Evolutionary conservation across 2,329 filamentous ascomycete species (phyloP).

Genomic region (Trichoderma lentiforme): DNA sequence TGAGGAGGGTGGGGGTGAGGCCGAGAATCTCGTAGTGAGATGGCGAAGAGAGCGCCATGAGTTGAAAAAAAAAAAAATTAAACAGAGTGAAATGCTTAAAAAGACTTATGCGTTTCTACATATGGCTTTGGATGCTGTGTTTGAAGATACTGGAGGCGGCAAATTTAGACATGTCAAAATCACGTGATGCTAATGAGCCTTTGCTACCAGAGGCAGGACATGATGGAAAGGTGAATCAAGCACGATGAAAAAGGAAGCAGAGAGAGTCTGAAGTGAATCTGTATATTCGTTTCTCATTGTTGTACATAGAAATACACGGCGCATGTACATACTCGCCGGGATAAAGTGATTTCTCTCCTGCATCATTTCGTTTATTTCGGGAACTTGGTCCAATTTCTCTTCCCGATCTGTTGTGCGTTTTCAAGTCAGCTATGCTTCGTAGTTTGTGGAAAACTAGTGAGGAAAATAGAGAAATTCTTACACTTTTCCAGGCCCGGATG

Average conservation of each 20-base stretch:
- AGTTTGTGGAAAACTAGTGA: background rate
- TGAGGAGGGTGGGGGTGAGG: constrained; percentile 48
- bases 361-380: constrained; percentile 45
- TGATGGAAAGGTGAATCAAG: background rate
- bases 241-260: background rate
- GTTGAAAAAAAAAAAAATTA: constrained; percentile 5
- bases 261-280: constrained; percentile 1
- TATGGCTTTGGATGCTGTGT: background rate
- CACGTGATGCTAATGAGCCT: constrained; percentile 1
- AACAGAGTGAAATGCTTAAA: background rate
- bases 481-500: constrained; percentile 90
- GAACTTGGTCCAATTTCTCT: constrained; percentile 55
- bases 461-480: constrained; percentile 40
- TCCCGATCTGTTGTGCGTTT: constrained; percentile 44
- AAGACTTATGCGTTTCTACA: background rate
- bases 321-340: constrained; percentile 28
- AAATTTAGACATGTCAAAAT: background rate
- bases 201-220: background rate
- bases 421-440: background rate
- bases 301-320: constrained; percentile 34
- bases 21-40: constrained; percentile 62
- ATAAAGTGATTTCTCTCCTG: background rate
- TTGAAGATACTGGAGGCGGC: background rate
- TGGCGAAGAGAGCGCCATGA: constrained; percentile 24
- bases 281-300: constrained; percentile 20